Percentiles rank a stretch among this genome's conserved stretches.
These are phyloP conservation scores for Zychaea mexicana DNA, from an alignment of 371 early-diverging fungal genomes.

Conservation along the genomic window DNA sequence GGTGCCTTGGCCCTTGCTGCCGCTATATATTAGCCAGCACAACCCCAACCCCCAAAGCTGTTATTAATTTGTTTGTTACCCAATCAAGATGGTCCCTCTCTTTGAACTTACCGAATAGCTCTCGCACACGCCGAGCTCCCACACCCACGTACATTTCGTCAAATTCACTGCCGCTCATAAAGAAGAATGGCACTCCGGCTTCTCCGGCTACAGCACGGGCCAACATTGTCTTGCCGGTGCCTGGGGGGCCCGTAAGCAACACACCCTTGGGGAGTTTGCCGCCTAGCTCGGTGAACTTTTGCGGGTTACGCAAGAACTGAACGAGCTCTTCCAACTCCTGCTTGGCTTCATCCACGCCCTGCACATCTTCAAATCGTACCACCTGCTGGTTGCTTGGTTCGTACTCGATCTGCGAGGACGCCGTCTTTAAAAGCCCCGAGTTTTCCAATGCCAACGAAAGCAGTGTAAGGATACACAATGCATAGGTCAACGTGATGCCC, in stretches of 20 bases:
- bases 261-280: conserved; percentile 94
- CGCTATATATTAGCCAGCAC: conserved; percentile 5
- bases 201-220: conserved; percentile 89
- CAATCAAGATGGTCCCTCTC: not conserved
- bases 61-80: not conserved
- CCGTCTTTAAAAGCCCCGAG: conserved; percentile 67
- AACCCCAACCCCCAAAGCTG: not conserved
- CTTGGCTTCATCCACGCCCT: conserved; percentile 97
- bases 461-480: conserved; percentile 71
- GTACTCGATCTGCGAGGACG: conserved; percentile 56
- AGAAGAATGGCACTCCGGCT: conserved; percentile 94
- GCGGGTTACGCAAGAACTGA: conserved; percentile 88
- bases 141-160: conserved; percentile 99
- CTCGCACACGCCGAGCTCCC: conserved; percentile 80
- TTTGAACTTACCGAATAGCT: conserved; percentile 67
- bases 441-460: conserved; percentile 68
- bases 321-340: conserved; percentile 93
- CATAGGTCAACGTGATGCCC: conserved; percentile 68
- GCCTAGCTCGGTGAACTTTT: conserved; percentile 84
- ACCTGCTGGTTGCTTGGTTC: conserved; percentile 62
- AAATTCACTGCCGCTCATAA: conserved; percentile 94
- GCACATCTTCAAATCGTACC: conserved; percentile 88
- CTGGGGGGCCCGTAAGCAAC: conserved; percentile 97
- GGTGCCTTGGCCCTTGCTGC: conserved; percentile 94
- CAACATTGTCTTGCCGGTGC: conserved; percentile 94